Evolutionary conservation across 2,329 filamentous ascomycete genomes (phyloP).

Genomic region (Aspergillus quadrilineatus): DNA sequence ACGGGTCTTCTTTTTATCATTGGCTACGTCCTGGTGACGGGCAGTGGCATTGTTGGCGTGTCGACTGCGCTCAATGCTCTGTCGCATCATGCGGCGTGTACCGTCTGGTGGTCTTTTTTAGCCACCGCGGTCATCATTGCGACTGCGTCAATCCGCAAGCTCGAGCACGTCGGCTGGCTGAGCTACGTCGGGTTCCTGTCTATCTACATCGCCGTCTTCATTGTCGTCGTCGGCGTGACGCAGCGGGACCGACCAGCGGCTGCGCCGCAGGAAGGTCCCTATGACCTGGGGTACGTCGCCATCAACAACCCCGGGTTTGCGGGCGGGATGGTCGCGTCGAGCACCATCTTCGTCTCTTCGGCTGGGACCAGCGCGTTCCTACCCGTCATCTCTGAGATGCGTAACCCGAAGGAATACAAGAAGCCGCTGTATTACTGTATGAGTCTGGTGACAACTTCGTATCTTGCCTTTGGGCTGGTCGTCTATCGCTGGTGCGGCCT

Average conservation of each 20-base stretch:
- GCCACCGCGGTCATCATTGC: conserved; percentile 50
- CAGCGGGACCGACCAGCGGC: conserved; percentile 58
- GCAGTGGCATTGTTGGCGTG: conserved; percentile 59
- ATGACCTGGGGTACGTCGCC: conserved; percentile 58
- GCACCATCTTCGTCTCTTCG: conserved; percentile 60
- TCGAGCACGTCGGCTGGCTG: conserved; percentile 61
- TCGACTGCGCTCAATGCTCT: conserved; percentile 61
- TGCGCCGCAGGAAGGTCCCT: conserved; percentile 59
- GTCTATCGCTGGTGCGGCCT: conserved; percentile 63
- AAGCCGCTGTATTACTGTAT: conserved; percentile 62
- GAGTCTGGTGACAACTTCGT: conserved; percentile 57
- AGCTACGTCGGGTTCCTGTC: conserved; percentile 61
- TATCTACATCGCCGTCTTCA: conserved; percentile 59
- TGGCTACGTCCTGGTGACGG: conserved; percentile 57
- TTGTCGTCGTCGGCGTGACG: conserved; percentile 60
- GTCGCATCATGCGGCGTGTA: conserved; percentile 58
- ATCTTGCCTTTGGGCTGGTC: conserved; percentile 59
- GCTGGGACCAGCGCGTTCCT: conserved; percentile 62
- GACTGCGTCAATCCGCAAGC: conserved; percentile 56
- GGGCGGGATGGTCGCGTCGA: conserved; percentile 57
- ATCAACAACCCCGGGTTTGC: conserved; percentile 59
- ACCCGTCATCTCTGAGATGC: conserved; percentile 66
- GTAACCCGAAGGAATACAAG: conserved; percentile 57
- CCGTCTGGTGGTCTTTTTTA: conserved; percentile 58
- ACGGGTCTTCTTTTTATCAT: conserved; percentile 58